phyloP scores from a whole-genome alignment of 176 grass and related monocot species.

The Aegilops speltoides region DNA sequence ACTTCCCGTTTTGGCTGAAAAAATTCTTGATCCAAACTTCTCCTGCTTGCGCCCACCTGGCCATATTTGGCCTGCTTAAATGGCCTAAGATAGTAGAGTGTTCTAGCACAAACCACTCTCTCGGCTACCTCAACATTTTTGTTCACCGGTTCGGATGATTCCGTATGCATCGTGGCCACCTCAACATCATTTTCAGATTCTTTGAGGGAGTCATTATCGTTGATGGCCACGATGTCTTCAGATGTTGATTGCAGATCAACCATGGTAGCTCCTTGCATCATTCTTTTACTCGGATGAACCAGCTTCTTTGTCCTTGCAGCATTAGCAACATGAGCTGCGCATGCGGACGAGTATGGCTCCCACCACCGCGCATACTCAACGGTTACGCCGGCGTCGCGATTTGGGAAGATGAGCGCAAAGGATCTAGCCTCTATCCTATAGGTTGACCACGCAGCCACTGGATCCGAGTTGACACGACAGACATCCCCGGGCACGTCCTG shows the following conservation, averaged over 20 bases:
- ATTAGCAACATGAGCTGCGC: not conserved
- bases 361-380: constrained; percentile 56
- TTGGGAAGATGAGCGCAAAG: constrained; percentile 62
- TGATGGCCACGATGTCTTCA: constrained; percentile 11
- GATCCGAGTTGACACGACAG: constrained; percentile 36
- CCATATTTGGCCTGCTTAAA: not conserved
- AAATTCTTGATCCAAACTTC: not conserved
- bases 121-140: not conserved
- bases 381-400: constrained; percentile 47
- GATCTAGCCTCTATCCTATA: constrained; percentile 55
- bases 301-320: constrained; percentile 24
- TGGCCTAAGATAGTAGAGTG: constrained; percentile 10
- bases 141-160: too few species aligned
- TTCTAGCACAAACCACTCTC: constrained; percentile 22
- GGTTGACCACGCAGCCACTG: constrained; percentile 58
- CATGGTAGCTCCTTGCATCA: not conserved
- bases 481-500: constrained; percentile 70
- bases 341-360: constrained; percentile 11
- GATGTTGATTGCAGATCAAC: constrained; percentile 11
- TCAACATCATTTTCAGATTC: too few species aligned
- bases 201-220: not conserved
- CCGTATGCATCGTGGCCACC: too few species aligned
- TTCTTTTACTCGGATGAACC: constrained; percentile 27
- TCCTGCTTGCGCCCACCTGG: not conserved
- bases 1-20: not conserved